Evolutionary conservation across 768 basidiomycete genomes (phyloP).

Genomic region (Boletus tomentosulus): DNA sequence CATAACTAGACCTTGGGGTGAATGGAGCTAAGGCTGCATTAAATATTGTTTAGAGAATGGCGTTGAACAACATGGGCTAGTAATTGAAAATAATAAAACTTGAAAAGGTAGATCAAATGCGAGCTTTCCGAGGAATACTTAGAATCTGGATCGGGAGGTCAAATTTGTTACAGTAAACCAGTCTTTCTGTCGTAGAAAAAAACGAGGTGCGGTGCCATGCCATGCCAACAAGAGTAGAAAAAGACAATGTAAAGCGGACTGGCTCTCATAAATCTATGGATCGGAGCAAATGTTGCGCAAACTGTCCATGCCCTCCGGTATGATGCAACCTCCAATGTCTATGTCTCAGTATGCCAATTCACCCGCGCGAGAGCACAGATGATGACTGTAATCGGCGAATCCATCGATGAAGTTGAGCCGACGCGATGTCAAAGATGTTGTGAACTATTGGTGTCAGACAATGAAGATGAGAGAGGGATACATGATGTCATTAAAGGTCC

Average conservation of each 20-base stretch:
- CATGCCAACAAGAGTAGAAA: slow-evolving; percentile 11
- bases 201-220: neutral
- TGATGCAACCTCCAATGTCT: slow-evolving; percentile 15
- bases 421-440: slow-evolving; percentile 35
- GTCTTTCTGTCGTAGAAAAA: slow-evolving; percentile 6
- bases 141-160: neutral
- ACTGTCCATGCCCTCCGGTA: slow-evolving; percentile 17
- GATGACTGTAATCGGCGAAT: slow-evolving; percentile 10
- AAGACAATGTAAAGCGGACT: slow-evolving; percentile 15
- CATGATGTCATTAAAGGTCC: slow-evolving; percentile 18
- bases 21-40: neutral
- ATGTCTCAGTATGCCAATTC: slow-evolving; percentile 9
- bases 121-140: neutral
- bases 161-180: slow-evolving; percentile 14
- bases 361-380: slow-evolving; percentile 5
- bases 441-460: slow-evolving; percentile 22
- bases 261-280: slow-evolving; percentile 23
- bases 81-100: too few species aligned
- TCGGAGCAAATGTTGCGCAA: slow-evolving; percentile 11
- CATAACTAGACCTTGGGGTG: too few species aligned
- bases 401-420: slow-evolving; percentile 42
- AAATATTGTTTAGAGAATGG: slow-evolving; percentile 1
- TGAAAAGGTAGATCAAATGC: neutral
- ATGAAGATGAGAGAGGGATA: slow-evolving; percentile 25
- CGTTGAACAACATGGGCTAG: neutral